Percentiles rank a stretch among this genome's conserved stretches.
phyloP scores from a whole-genome alignment of 2,329 filamentous ascomycete genomes.

The Sporothrix pseudoabietina region DNA sequence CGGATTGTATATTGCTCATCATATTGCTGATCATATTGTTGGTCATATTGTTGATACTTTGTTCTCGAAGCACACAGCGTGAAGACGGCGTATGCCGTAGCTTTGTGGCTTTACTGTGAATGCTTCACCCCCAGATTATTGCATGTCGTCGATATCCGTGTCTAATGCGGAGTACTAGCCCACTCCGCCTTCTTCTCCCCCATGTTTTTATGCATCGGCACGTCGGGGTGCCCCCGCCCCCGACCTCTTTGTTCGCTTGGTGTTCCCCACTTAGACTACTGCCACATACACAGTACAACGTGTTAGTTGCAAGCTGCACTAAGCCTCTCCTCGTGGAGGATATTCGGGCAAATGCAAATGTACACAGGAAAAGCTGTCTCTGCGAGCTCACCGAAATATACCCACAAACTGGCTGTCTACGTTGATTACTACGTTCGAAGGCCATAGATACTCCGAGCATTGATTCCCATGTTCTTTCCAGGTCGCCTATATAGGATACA shows the following conservation, averaged over 20 bases:
- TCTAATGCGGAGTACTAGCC: neutral
- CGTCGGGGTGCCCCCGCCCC: neutral
- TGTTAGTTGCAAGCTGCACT: neutral
- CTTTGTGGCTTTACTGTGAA: too few species aligned
- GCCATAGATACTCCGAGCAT: neutral
- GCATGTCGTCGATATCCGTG: neutral
- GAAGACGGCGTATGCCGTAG: too few species aligned
- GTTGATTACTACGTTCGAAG: neutral
- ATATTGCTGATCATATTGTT: neutral
- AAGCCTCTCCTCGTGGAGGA: neutral
- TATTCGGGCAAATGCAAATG: neutral
- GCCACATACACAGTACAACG: neutral
- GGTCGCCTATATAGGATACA: neutral
- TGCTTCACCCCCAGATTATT: too few species aligned
- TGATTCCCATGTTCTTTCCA: slow-evolving; percentile 1
- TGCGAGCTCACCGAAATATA: neutral
- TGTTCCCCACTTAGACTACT: neutral
- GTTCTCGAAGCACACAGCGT: too few species aligned
- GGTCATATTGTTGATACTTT: neutral
- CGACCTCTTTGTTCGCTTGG: neutral
- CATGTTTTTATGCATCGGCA: slow-evolving; percentile 11
- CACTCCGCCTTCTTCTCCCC: neutral
- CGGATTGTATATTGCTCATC: neutral
- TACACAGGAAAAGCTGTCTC: neutral
- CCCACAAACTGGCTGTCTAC: neutral